Evolutionary conservation across 176 grass and related monocot species (phyloP).

Genomic region (Oryza brachyantha): DNA sequence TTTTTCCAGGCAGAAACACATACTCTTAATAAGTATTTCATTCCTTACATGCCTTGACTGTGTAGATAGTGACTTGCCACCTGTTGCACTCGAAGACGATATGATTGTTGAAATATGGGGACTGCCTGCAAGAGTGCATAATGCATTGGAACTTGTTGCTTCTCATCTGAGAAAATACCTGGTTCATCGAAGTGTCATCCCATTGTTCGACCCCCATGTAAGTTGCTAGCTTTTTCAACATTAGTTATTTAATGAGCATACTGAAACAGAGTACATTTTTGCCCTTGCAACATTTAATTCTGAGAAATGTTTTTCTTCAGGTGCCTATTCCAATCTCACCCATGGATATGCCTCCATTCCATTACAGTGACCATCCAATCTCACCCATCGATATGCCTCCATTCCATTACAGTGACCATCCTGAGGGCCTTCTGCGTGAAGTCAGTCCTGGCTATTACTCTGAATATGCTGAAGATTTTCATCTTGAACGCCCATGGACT

Average conservation of each 20-base stretch:
- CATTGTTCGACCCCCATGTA: constrained; percentile 52
- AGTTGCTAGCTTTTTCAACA: constrained; percentile 16
- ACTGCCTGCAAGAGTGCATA: constrained; percentile 33
- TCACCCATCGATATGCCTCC: constrained; percentile 29
- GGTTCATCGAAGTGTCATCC: constrained; percentile 61
- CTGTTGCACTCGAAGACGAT: constrained; percentile 61
- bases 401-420: constrained; percentile 29
- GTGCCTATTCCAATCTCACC: constrained; percentile 14
- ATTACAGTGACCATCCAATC: constrained; percentile 22
- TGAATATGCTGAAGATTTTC: constrained; percentile 23
- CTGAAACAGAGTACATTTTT: not conserved
- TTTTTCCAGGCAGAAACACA: not conserved
- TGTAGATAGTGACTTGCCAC: constrained; percentile 48
- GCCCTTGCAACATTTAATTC: constrained; percentile 3
- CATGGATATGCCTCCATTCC: constrained; percentile 27
- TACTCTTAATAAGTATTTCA: constrained; percentile 18
- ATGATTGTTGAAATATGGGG: constrained; percentile 66
- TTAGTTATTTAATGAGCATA: not conserved
- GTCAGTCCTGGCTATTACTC: constrained; percentile 40
- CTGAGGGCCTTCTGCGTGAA: constrained; percentile 5
- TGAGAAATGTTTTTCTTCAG: constrained; percentile 17
- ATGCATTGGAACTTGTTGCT: constrained; percentile 59
- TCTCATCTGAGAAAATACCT: constrained; percentile 71
- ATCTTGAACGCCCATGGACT: constrained; percentile 33
- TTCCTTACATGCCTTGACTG: constrained; percentile 25